phyloP scores from a whole-genome alignment of 1,284 basidiomycete genomes.

The Fomes fomentarius region DNA sequence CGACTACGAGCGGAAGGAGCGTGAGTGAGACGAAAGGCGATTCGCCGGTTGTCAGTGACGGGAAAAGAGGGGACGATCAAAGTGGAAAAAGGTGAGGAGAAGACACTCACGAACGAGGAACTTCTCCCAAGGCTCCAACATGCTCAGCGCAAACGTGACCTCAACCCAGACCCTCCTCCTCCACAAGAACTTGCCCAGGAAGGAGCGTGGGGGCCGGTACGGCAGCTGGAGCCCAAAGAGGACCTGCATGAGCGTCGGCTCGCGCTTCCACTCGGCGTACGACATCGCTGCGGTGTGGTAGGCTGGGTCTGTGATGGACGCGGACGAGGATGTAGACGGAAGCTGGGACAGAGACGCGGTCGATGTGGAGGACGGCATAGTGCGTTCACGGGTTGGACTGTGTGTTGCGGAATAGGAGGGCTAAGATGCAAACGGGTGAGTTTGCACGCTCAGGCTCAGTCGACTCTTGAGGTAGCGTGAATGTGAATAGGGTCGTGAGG shows the following conservation, averaged over 20 bases:
- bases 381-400: no score
- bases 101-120: slow-evolving; percentile 50
- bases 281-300: slow-evolving; percentile 28
- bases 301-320: slow-evolving; percentile 13
- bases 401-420: no score
- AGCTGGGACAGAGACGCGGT: not conserved
- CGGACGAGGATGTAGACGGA: not conserved
- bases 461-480: no score
- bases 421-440: no score
- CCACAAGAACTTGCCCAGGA: slow-evolving; percentile 41
- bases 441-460: no score
- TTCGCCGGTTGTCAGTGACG: no score
- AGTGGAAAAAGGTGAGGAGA: not conserved
- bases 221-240: slow-evolving; percentile 33
- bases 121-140: slow-evolving; percentile 78
- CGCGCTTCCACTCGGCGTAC: slow-evolving; percentile 31
- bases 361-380: not conserved
- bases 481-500: no score
- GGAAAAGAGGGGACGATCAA: no score
- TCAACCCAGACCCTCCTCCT: slow-evolving; percentile 52
- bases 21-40: no score
- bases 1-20: slow-evolving; percentile 25
- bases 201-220: slow-evolving; percentile 36
- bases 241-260: slow-evolving; percentile 29
- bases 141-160: slow-evolving; percentile 63